phyloP scores from a whole-genome alignment of 2,329 filamentous ascomycete genomes.

The Paraphaeosphaeria sporulosa region DNA sequence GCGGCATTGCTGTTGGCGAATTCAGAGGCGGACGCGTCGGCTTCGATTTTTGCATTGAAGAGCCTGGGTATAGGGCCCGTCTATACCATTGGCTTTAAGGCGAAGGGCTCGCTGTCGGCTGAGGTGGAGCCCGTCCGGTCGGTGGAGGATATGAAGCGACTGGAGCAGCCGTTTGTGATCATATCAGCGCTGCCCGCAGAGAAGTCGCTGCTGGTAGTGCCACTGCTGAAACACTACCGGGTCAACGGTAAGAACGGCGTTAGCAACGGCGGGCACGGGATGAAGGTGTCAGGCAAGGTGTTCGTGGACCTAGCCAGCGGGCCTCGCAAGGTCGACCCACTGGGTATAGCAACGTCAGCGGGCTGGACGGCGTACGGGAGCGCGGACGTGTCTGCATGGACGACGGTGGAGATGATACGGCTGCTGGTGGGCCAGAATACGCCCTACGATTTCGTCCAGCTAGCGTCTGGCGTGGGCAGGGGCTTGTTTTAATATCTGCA shows the following conservation, averaged over 20 bases:
- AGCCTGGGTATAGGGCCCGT: slow-evolving; percentile 79
- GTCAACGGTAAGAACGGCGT: slow-evolving; percentile 52
- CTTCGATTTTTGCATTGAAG: slow-evolving; percentile 79
- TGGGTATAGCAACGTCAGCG: slow-evolving; percentile 72
- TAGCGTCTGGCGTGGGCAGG: slow-evolving; percentile 66
- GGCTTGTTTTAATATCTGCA: slow-evolving; percentile 55
- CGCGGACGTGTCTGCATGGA: slow-evolving; percentile 82
- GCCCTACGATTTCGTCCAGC: slow-evolving; percentile 83
- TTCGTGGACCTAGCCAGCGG: slow-evolving; percentile 81
- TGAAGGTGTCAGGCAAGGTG: slow-evolving; percentile 64
- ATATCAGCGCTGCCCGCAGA: slow-evolving; percentile 80
- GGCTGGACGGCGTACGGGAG: slow-evolving; percentile 83
- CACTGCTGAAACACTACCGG: slow-evolving; percentile 76
- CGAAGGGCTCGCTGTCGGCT: slow-evolving; percentile 64
- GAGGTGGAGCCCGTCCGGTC: slow-evolving; percentile 71
- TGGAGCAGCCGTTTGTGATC: slow-evolving; percentile 82
- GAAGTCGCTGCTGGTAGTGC: slow-evolving; percentile 79
- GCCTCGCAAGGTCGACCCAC: slow-evolving; percentile 70
- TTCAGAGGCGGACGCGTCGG: slow-evolving; percentile 76
- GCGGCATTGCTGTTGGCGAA: slow-evolving; percentile 79
- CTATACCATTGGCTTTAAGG: slow-evolving; percentile 82
- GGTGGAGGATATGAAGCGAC: slow-evolving; percentile 80
- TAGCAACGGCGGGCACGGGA: slow-evolving; percentile 35
- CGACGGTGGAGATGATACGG: slow-evolving; percentile 80
- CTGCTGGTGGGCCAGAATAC: slow-evolving; percentile 86